These are phyloP conservation scores for Euclidium syriacum DNA, from an alignment of 345 rosid species.

Conservation along the genomic window DNA sequence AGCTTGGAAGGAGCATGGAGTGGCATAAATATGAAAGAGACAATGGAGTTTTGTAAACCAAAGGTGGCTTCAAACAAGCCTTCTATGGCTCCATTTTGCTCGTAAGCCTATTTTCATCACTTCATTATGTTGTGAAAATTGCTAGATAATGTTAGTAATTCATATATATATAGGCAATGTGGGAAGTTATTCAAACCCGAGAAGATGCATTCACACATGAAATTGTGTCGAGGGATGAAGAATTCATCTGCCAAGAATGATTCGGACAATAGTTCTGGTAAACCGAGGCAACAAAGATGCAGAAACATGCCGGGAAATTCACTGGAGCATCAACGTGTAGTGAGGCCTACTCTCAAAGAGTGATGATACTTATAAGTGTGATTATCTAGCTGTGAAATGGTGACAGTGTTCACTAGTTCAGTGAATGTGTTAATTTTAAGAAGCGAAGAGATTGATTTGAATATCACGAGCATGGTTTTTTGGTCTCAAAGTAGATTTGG, in stretches of 20 bases:
- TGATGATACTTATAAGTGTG: neutral
- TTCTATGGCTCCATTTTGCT: slow-evolving; percentile 51
- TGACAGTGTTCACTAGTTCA: neutral
- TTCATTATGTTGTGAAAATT: neutral
- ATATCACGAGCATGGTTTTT: neutral
- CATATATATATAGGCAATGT: slow-evolving; percentile 54
- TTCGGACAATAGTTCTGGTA: neutral
- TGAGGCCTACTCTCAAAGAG: slow-evolving; percentile 20
- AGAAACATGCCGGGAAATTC: slow-evolving; percentile 6
- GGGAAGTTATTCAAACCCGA: slow-evolving; percentile 69
- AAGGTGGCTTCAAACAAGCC: slow-evolving; percentile 32
- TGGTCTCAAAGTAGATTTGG: neutral
- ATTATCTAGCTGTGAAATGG: neutral
- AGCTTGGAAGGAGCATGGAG: slow-evolving; percentile 38
- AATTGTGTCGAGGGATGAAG: slow-evolving; percentile 55
- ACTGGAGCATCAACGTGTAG: slow-evolving; percentile 14
- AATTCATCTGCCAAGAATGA: slow-evolving; percentile 12
- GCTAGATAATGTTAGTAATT: neutral
- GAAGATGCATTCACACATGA: slow-evolving; percentile 73
- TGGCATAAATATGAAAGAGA: slow-evolving; percentile 34
- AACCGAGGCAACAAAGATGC: slow-evolving; percentile 22
- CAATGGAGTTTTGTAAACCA: slow-evolving; percentile 27
- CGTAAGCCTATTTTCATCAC: slow-evolving; percentile 39
- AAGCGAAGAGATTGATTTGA: neutral
- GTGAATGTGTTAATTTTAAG: neutral